These are phyloP conservation scores for Solioccasus polychromus DNA, from an alignment of 768 basidiomycete genomes.

Conservation along the genomic window DNA sequence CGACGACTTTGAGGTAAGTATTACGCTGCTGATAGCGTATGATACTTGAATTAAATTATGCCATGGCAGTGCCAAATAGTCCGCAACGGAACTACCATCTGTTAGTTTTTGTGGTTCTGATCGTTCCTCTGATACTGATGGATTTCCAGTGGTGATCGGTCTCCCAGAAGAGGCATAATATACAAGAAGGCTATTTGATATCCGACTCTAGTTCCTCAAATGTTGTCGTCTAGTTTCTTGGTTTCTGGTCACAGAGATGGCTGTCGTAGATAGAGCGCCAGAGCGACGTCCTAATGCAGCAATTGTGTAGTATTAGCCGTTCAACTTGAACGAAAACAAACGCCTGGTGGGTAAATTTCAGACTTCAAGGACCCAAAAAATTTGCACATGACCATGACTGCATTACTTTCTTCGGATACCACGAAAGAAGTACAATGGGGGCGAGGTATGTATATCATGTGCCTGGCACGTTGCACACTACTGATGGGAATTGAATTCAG, in stretches of 20 bases:
- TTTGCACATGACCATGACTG: constrained; percentile 30
- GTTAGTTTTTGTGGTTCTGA: constrained; percentile 19
- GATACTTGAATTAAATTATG: constrained; percentile 1
- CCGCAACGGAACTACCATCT: constrained; percentile 29
- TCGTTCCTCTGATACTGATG: constrained; percentile 7
- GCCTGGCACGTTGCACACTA: constrained; percentile 6
- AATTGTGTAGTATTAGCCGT: constrained; percentile 15
- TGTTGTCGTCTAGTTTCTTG: too few relatives aligned
- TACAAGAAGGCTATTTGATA: not conserved
- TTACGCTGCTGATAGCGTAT: not conserved
- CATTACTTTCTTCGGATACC: constrained; percentile 22
- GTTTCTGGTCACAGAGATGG: not conserved
- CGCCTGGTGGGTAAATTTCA: constrained; percentile 10
- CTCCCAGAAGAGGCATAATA: constrained; percentile 15
- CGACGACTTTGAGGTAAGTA: constrained; percentile 41
- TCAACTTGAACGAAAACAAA: constrained; percentile 20
- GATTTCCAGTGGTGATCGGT: constrained; percentile 27
- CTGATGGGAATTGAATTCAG: constrained; percentile 39
- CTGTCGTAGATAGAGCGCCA: constrained; percentile 32
- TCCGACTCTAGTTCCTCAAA: too few relatives aligned
- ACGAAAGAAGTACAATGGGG: constrained; percentile 43
- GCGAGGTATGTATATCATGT: constrained; percentile 28
- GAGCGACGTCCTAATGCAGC: constrained; percentile 29
- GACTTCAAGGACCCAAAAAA: constrained; percentile 23
- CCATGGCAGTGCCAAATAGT: constrained; percentile 25